These are phyloP conservation scores for Raddia distichophylla DNA, from an alignment of 176 grass and related monocot species.

Conservation along the genomic window DNA sequence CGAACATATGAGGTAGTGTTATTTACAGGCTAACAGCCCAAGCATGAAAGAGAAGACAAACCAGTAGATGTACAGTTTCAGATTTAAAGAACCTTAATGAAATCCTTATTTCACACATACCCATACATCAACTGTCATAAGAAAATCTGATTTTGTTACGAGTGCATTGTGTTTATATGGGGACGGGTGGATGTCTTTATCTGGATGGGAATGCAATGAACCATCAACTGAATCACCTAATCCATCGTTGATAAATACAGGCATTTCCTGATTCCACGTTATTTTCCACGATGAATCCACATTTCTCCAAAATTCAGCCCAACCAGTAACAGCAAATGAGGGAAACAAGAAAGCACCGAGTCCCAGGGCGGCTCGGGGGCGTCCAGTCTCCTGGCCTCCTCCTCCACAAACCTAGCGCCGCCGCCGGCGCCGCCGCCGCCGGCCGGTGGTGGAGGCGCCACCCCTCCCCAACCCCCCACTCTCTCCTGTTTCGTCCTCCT, in stretches of 20 bases:
- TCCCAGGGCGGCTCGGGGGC: too few species aligned
- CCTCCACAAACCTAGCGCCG: too few species aligned
- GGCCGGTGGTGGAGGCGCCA: too few species aligned
- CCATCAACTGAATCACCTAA: not conserved
- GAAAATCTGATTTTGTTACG: not conserved
- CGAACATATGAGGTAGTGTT: not conserved
- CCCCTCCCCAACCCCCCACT: too few species aligned
- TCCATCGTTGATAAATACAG: not conserved
- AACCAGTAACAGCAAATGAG: not conserved
- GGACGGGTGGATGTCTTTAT: not conserved
- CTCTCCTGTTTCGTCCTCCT: too few species aligned
- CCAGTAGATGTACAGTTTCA: not conserved
- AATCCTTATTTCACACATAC: not conserved
- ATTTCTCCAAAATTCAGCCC: conserved; percentile 21
- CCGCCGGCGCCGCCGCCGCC: too few species aligned
- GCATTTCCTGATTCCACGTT: not conserved
- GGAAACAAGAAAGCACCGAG: not conserved
- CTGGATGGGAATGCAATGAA: not conserved
- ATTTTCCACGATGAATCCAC: not conserved
- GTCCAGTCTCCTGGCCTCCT: too few species aligned
- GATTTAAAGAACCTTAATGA: not conserved
- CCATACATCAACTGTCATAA: not conserved
- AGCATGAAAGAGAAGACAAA: not conserved
- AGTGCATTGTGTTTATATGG: not conserved
- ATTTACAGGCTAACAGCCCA: not conserved